phyloP scores from a whole-genome alignment of 345 rosid genomes.

The Brassica rapa region DNA sequence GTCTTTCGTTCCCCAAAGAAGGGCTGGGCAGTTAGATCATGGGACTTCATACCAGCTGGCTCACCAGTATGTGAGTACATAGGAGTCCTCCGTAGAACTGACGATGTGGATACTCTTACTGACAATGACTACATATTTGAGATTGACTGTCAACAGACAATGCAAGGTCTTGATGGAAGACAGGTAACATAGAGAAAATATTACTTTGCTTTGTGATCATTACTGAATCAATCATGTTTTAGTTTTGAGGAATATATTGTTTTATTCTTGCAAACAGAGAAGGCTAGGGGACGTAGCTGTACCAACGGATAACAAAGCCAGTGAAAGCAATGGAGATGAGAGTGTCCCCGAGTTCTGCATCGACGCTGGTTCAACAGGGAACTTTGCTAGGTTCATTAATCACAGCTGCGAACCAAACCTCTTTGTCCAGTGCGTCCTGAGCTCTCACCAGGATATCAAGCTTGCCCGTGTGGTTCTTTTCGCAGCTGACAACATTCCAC shows the following conservation, averaged over 20 bases:
- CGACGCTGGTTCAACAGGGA: constrained; percentile 83
- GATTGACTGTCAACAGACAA: constrained; percentile 93
- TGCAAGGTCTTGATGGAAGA: constrained; percentile 83
- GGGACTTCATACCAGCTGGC: constrained; percentile 94
- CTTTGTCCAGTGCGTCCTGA: constrained; percentile 83
- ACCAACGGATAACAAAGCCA: constrained; percentile 31
- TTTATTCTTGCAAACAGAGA: constrained; percentile 51
- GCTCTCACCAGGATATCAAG: constrained; percentile 75
- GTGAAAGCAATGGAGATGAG: constrained; percentile 51
- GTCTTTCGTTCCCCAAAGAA: constrained; percentile 82
- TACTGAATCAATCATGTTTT: constrained; percentile 5
- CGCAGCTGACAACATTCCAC: constrained; percentile 95
- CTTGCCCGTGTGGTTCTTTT: constrained; percentile 86
- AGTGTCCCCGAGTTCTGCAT: constrained; percentile 82
- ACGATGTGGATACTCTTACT: constrained; percentile 63
- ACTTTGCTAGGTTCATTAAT: constrained; percentile 84
- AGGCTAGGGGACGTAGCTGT: constrained; percentile 55
- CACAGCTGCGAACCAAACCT: constrained; percentile 96
- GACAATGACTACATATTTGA: constrained; percentile 84
- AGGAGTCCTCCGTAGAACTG: constrained; percentile 70
- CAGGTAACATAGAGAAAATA: constrained; percentile 50
- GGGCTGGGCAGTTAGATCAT: constrained; percentile 97
- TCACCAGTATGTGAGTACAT: constrained; percentile 90
- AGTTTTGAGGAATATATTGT: neutral
- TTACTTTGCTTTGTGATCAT: constrained; percentile 10